Base-by-base conservation (phyloP, 768 basidiomycete genomes). In the Chlorophyllum brunneum region DNA sequence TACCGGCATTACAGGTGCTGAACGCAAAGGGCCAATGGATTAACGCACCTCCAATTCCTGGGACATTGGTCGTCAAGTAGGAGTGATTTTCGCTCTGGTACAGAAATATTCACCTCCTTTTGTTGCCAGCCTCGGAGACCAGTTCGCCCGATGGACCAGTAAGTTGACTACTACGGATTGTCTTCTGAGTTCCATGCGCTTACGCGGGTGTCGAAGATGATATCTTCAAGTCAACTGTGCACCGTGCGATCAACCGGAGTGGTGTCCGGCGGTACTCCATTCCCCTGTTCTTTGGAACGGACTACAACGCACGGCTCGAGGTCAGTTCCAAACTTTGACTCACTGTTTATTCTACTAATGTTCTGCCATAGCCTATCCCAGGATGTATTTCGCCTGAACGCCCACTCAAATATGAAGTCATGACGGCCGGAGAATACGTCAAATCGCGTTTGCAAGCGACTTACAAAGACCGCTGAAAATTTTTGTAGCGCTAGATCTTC, bases 71-170 rank as follows among this genome's bases (percentile, higher is more conserved):
- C 24, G 80, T 95, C 65, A 97, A 97, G 89, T 90, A 54, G 54
- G 79, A 54, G 24, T 1, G 15, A 26, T 27, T 22, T 33, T 20
- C 13, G 5, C 48, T 16, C 18, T 6, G 26, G 37, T 36, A 22
- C 8, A 8, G 4, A 9, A 16, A 7, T 3, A 23, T 13, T 36
- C 20, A 38, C 15, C 13, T 27, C 20, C 20, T n/a, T 24, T 18
- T 11, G 20, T 20, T 11, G 5, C 29, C 50, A 81, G 88, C 63
- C 74, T 95, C 10, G 94, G 88, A 5, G 93, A 95, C 61, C 89
- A 93, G 65, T 80, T 98, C 53, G 83, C 91, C 8, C 73, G 91
- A 18, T 91, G 92, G 88, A 92, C 94, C 11, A 95, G 91, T 93
- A 55, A 27, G 80, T 60, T 18, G 50, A 22, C 27, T 23, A 48